Base-by-base conservation (phyloP, 2,329 filamentous ascomycete species). In the Chalara sp. region DNA sequence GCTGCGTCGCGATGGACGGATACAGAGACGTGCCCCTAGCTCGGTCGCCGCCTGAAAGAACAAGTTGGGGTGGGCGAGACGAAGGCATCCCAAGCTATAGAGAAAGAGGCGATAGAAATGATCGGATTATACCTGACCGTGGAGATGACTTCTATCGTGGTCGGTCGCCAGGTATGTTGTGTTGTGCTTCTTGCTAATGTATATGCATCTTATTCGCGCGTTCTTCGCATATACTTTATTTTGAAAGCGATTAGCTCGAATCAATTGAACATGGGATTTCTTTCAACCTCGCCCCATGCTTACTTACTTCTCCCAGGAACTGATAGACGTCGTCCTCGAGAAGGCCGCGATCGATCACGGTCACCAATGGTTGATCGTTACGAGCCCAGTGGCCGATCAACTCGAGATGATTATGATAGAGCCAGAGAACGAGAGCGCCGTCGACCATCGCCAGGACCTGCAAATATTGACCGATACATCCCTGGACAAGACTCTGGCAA, bases 391-490 rank as follows among this genome's bases (percentile, higher is more conserved):
- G 65, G 68, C 46, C 81, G 86, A 44, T 50, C 63, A 30, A 68
- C 70, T 28, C 78, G 87, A 59, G 86, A 90, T 56, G 86, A 89
- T 49, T 84, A 86, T 61, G 75, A 74, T 46, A 65, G 66, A 41
- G 61, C 69, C 47, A 71, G 79, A 53, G 60, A 62, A 47, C 74
- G 82, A 47, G 83, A 88, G 47, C 74, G 82, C 48, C 81, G 84
- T 52, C 67, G 88, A 59, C 61, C 77, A 65, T 77, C 83, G 7
- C 73, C 84, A 64, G 46, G 65, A 54, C 72, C 85, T 32, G 79
- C 84, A 52, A 87, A 86, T 52, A 93, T 95, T 57, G 89, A 95
- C 66, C 83, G 89, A 60, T 93, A 93, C 64, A 84, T 93, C 21
- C 89, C 89, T 1, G 86, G 87, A 13, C 84, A 89, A 58, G 81